Percentiles rank a stretch among this genome's conserved stretches.
phyloP scores from a whole-genome alignment of 495 filamentous ascomycete genomes.

The Tuber melanosporum region DNA sequence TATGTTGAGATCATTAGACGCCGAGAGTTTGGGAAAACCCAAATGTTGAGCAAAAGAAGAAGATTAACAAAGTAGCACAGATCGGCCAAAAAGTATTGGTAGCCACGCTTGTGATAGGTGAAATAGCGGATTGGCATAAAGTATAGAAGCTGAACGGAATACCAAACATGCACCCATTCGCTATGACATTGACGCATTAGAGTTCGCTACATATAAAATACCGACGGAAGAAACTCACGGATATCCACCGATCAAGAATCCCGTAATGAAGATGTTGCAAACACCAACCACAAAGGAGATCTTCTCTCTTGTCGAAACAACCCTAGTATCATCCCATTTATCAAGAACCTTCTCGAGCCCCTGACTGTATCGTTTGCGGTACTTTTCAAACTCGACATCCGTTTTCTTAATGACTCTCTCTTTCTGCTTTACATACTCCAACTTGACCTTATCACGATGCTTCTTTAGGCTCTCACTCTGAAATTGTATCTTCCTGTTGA shows the following conservation, averaged over 20 bases:
- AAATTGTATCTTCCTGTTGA: slow-evolving; percentile 63
- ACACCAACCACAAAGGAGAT: slow-evolving; percentile 91
- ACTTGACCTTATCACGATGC: slow-evolving; percentile 69
- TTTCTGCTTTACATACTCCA: slow-evolving; percentile 50
- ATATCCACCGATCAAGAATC: slow-evolving; percentile 80
- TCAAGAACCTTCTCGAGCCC: slow-evolving; percentile 79
- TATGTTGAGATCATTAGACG: slow-evolving; percentile 88
- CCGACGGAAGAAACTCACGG: slow-evolving; percentile 45
- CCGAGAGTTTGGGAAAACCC: slow-evolving; percentile 85
- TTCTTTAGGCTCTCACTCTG: slow-evolving; percentile 79
- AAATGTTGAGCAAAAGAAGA: slow-evolving; percentile 71
- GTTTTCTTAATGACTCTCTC: slow-evolving; percentile 50
- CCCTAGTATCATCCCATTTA: slow-evolving; percentile 81
- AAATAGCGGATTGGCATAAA: slow-evolving; percentile 96
- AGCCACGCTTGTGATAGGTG: slow-evolving; percentile 80
- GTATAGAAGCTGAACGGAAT: slow-evolving; percentile 73
- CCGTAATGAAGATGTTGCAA: slow-evolving; percentile 93
- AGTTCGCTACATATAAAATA: neutral
- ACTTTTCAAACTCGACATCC: slow-evolving; percentile 88
- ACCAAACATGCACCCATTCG: slow-evolving; percentile 87
- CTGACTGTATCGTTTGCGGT: slow-evolving; percentile 74
- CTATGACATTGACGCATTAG: slow-evolving; percentile 27
- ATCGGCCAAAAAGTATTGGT: slow-evolving; percentile 89
- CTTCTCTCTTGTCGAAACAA: slow-evolving; percentile 87
- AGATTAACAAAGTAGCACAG: slow-evolving; percentile 98